These are phyloP conservation scores for Cyberlindnera maclurae DNA, from an alignment of 805 yeast genomes.

Conservation along the genomic window DNA sequence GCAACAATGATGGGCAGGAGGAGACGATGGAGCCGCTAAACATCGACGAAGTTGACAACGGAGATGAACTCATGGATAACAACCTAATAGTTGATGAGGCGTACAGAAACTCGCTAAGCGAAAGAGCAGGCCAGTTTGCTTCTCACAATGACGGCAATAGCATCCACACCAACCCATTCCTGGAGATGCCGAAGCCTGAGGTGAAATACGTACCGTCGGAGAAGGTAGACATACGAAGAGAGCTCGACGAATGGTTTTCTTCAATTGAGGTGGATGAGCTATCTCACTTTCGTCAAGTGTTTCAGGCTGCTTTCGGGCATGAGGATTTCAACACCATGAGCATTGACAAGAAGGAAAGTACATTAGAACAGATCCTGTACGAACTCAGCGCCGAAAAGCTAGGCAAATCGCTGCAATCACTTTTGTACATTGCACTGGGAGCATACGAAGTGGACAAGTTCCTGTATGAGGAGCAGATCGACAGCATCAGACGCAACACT, in stretches of 20 bases:
- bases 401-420: slow-evolving; percentile 3
- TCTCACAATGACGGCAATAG: slow-evolving; percentile 5
- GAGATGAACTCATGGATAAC: slow-evolving; percentile 26
- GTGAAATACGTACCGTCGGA: slow-evolving; percentile 38
- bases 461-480: slow-evolving; percentile 5
- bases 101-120: slow-evolving; percentile 26
- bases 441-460: slow-evolving; percentile 8
- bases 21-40: slow-evolving; percentile 25
- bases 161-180: slow-evolving; percentile 16
- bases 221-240: slow-evolving; percentile 29
- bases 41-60: slow-evolving; percentile 38
- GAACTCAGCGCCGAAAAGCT: not conserved
- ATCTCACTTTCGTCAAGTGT: not conserved
- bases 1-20: slow-evolving; percentile 1
- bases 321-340: slow-evolving; percentile 8
- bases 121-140: slow-evolving; percentile 29
- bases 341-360: slow-evolving; percentile 12
- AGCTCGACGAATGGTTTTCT: slow-evolving; percentile 43
- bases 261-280: slow-evolving; percentile 21
- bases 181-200: slow-evolving; percentile 32
- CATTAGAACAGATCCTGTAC: slow-evolving; percentile 8
- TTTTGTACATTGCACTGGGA: slow-evolving; percentile 15
- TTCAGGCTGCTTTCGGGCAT: slow-evolving; percentile 2
- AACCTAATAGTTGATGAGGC: slow-evolving; percentile 28
- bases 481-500: slow-evolving; percentile 6